Evolutionary conservation across 345 rosid genomes (phyloP), one percentile per base, ranked within the genome.

Genomic region (Eucalyptus sp.): DNA sequence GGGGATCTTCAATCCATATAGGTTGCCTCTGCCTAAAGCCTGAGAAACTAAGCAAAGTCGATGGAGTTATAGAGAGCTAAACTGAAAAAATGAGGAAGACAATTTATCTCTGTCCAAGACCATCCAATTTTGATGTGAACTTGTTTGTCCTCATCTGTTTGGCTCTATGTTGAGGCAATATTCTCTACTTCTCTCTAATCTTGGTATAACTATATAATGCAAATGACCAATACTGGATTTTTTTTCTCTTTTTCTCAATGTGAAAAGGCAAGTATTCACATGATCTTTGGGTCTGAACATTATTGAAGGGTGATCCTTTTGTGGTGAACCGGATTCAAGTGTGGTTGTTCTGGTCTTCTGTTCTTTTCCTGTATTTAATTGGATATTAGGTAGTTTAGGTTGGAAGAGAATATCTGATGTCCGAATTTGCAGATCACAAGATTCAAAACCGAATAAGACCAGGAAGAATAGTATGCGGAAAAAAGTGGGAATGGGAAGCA

Each of bases 361-460:
- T 93, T 92, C 89, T 92, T 90, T 92, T 93, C 88, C 86, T 87
- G 79, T 94, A 90, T 91, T 93, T 76, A 92, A 94, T 79, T 71
- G 88, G 91, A 93, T 88, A 90, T 94, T 94, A 92, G 95, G 94
- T 95, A 87, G 92, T 90, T 92, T 92, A 79, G 91, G 93, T 90
- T 89, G 89, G 14, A 17, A 86, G 50, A 71, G 86, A 71, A 49
- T 60, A 85, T 29, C 50, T 10, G 56, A 46, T 27, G 44, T 52
- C 49, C 50, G 71, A 85, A 87, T 66, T 7, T 62, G 60, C 56
- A 18, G 50, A 31, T 68, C 88, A 86, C 10, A 60, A 79, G 80
- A 87, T 79, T 87, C 76, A 49, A 68, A 58, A 29, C 86, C 16
- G 85, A 60, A 29, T 24, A 54, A 25, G 43, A 20, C 33, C n/a